These are phyloP conservation scores for Parietichytrium sp. DNA, from an alignment of 108 stramenopile species.

Conservation along the genomic window DNA sequence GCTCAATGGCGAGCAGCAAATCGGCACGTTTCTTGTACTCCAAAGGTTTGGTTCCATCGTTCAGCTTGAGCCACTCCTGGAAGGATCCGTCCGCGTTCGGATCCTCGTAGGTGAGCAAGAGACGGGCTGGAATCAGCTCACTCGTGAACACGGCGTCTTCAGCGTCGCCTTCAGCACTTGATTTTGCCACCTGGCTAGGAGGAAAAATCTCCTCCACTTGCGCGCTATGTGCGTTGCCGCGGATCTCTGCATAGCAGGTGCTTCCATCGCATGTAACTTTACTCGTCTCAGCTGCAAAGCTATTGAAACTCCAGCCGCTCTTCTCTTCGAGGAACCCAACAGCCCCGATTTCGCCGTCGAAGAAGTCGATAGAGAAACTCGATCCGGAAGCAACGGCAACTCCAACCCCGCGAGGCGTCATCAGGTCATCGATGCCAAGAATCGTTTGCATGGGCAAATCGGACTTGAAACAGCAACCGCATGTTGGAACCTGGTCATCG, in stretches of 20 bases:
- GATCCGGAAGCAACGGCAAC: not conserved
- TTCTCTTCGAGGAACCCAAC: not conserved
- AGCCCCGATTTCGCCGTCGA: no score
- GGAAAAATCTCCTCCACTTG: not conserved
- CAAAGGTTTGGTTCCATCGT: not conserved
- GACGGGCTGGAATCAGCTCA: not conserved
- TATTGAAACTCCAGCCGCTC: not conserved
- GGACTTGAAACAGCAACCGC: not conserved
- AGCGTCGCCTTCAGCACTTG: no score
- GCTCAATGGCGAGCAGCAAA: not conserved
- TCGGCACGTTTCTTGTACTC: not conserved
- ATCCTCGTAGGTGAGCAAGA: not conserved
- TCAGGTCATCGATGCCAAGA: not conserved
- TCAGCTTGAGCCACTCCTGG: not conserved
- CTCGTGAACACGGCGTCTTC: not conserved
- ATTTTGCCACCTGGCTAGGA: not conserved
- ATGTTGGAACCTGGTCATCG: not conserved
- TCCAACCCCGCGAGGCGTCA: not conserved
- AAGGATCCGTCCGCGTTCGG: not conserved
- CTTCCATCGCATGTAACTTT: not conserved
- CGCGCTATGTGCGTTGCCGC: not conserved
- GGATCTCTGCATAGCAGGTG: not conserved
- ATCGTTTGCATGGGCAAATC: not conserved
- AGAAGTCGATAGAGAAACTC: not conserved
- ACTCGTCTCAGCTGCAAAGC: not conserved